Evolutionary conservation across 768 basidiomycete genomes (phyloP), one percentile per base, ranked within the genome.

Genomic region (Naganishia kalamii): DNA sequence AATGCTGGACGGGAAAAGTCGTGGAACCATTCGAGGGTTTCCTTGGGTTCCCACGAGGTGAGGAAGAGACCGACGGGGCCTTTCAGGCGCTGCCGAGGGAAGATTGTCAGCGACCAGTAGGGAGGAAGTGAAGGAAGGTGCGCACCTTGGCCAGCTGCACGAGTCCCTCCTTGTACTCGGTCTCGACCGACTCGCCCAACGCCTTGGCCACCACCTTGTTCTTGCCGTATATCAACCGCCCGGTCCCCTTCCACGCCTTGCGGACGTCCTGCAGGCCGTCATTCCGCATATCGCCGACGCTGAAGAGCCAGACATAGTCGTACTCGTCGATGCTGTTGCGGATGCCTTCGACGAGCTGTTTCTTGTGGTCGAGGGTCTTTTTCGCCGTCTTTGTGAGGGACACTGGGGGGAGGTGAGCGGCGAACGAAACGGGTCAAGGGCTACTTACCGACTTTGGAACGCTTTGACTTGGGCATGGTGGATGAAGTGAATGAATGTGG

Each of bases 231-330:
- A 92, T 93, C 79, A 94, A 85, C 70, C 92, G 86, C 62, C 90
- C 92, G 67, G 90, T 86, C 68, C 89, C 90, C 82, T 90, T 90
- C 96, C 96, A 99, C 69, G 89, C 81, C 66, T 86, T 86, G 69
- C 96, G 84, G 50, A 98, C 90, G 59, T 90, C 92, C 82, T 98
- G 93, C 41, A 99, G 80, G 79, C 91, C 88, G 29, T 92, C 81
- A 80, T 94, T 98, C 66, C 96, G 83, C 92, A 97, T 94, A 70
- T 92, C 86, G 17, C 92, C 93, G 5, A 97, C 90, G 71, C 88
- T 86, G 75, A 99, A 96, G 41, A 97, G 76, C 90, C 92, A 99
- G 80, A 90, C 88, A 78, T 96, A 93, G 74, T 85, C 85, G 87
- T 90, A 97, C 81, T 90, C 89, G 70, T 93, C 91, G 23, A 86